These are phyloP conservation scores for Rhodotorula diobovata DNA, from an alignment of 768 basidiomycete genomes.

Conservation along the genomic window DNA sequence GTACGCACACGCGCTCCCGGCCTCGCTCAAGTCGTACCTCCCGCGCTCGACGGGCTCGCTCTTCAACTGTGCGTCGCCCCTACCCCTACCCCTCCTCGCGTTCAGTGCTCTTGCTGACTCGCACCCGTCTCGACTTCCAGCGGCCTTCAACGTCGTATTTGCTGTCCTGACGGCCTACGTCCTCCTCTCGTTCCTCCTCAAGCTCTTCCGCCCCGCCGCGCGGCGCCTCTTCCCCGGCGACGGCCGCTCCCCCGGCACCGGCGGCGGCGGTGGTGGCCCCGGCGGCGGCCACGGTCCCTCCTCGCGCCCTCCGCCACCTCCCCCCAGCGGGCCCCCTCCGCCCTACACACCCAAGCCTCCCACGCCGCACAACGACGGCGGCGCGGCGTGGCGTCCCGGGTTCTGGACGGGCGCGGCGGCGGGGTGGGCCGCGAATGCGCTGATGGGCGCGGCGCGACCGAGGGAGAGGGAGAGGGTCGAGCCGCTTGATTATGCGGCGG, in stretches of 20 bases:
- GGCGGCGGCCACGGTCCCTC: neutral
- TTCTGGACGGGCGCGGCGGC: constrained; percentile 80
- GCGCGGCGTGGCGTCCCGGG: constrained; percentile 59
- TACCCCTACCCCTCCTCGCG: neutral
- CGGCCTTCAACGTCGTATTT: constrained; percentile 6
- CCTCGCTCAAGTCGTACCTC: neutral
- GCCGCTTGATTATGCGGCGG: constrained; percentile 44
- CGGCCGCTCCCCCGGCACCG: neutral
- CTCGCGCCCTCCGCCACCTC: constrained; percentile 2
- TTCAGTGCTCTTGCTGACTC: too few species aligned
- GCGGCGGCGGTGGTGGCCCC: neutral
- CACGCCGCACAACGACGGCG: constrained; percentile 1
- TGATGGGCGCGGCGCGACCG: neutral
- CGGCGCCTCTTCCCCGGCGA: neutral
- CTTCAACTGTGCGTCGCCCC: neutral
- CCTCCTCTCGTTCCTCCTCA: neutral
- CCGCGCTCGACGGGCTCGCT: neutral
- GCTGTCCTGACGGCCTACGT: constrained; percentile 7
- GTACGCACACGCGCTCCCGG: neutral
- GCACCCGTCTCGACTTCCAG: neutral
- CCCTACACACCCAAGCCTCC: constrained; percentile 44
- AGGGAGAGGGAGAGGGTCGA: constrained; percentile 28
- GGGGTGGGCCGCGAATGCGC: constrained; percentile 56
- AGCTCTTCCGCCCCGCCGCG: neutral
- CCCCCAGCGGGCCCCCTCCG: constrained; percentile 57